phyloP scores from a whole-genome alignment of 345 rosid species.

The Syzygium jambos region DNA sequence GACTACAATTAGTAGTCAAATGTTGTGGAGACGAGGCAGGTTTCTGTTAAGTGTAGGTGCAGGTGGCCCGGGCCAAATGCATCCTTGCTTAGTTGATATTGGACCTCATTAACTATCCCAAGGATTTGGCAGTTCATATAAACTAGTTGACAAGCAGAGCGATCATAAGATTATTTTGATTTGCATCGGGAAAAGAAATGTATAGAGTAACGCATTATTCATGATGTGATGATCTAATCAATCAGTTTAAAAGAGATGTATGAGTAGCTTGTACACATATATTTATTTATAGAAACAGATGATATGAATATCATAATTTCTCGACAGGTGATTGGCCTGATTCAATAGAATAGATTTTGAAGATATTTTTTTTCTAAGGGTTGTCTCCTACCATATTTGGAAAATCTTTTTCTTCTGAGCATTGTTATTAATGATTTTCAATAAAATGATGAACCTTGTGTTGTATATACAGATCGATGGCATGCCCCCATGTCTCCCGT shows the following conservation, averaged over 20 bases:
- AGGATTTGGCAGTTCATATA: background rate
- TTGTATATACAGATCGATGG: background rate
- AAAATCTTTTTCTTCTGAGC: background rate
- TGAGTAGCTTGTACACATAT: background rate
- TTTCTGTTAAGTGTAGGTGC: background rate
- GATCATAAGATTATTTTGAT: background rate
- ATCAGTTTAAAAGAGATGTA: background rate
- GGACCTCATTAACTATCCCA: background rate
- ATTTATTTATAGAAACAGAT: background rate
- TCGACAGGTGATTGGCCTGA: background rate
- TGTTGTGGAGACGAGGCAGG: background rate
- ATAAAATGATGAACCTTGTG: background rate
- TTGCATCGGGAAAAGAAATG: background rate
- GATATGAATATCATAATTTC: background rate
- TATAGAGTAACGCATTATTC: background rate
- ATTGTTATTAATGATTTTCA: background rate
- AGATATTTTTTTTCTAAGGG: background rate
- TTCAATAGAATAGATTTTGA: background rate
- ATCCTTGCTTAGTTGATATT: background rate
- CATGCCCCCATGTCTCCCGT: background rate
- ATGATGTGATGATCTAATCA: background rate
- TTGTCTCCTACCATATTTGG: background rate
- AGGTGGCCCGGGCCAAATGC: background rate
- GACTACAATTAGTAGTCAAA: background rate
- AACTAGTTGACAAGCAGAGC: background rate